Evolutionary conservation across 2,329 filamentous ascomycete genomes (phyloP).

Genomic region (Paradendryphiella salina): DNA sequence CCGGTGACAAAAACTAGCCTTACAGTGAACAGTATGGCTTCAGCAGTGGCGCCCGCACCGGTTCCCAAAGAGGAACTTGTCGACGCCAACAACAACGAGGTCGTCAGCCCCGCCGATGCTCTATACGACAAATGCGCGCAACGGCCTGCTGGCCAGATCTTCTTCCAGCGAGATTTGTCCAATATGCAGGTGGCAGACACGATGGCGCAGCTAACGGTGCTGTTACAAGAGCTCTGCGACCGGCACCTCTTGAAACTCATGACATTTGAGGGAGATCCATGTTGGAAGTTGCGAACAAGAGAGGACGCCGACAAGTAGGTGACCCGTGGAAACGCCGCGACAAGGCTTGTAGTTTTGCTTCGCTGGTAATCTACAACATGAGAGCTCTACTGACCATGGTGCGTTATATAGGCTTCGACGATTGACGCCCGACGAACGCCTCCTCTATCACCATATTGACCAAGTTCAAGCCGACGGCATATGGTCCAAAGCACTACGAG

Average conservation of each 20-base stretch:
- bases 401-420: constrained; percentile 42
- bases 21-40: constrained; percentile 26
- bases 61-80: constrained; percentile 27
- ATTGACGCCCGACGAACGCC: constrained; percentile 69
- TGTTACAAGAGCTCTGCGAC: constrained; percentile 43
- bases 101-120: constrained; percentile 32
- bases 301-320: constrained; percentile 45
- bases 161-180: constrained; percentile 47
- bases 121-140: constrained; percentile 47
- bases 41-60: constrained; percentile 21
- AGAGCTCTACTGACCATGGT: constrained; percentile 14
- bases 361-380: background rate
- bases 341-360: background rate
- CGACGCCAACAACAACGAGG: constrained; percentile 11
- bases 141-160: constrained; percentile 41
- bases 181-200: constrained; percentile 45
- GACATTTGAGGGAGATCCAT: constrained; percentile 42
- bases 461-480: constrained; percentile 81
- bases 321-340: background rate
- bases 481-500: constrained; percentile 86
- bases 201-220: constrained; percentile 36
- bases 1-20: constrained; percentile 18
- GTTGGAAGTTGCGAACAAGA: constrained; percentile 44
- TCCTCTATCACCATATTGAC: constrained; percentile 90
- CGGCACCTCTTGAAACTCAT: constrained; percentile 46